Evolutionary conservation across 495 filamentous ascomycete species (phyloP), one percentile per base, ranked within the genome.

Genomic region (Aspergillus sparsus): DNA sequence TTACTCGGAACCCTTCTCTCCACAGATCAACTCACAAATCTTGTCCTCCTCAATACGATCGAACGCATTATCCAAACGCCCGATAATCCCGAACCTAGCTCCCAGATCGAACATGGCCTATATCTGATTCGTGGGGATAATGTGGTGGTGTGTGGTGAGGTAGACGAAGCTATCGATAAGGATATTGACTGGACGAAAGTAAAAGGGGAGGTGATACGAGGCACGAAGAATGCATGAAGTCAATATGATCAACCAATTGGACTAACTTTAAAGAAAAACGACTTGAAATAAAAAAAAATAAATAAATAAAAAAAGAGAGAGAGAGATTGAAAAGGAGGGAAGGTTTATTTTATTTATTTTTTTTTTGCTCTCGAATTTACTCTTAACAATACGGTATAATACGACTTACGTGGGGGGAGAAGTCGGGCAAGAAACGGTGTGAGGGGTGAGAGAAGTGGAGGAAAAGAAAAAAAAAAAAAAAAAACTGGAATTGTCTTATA

Each of bases 111-210:
- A 31, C 87, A 96, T 68, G 94, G 94, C 0, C 76, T 98, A 12
- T 98, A 98, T 68, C 74, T 98, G 46, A 89, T 98, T 54, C 86
- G 95, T 61, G 94, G 94, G 15, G 95, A 98, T 65, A 97, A 92
- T 70, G 94, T 98, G 52, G 92, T 89, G n/a, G 74, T 94, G 13
- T 91, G 92, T 44, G 94, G 94, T 6, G 80, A 94, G 47, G 86
- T 98, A 13, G 91, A 98, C 73, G 93, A 96, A 71, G 82, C 89
- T 61, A 78, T 97, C 46, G 94, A 98, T 74, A 78, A 73, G 5
- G 89, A 87, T 57, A 97, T 98, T 62, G 87, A 97, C 74, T 98
- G 94, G 94, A 75, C 80, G 16, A 85, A 91, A 72, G 95, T 98
- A 16, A 87, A 87, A 71, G 94, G 93, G 6, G 85, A 87, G 54